These are phyloP conservation scores for Salix suchowensis DNA, from an alignment of 345 rosid species.

Conservation along the genomic window DNA sequence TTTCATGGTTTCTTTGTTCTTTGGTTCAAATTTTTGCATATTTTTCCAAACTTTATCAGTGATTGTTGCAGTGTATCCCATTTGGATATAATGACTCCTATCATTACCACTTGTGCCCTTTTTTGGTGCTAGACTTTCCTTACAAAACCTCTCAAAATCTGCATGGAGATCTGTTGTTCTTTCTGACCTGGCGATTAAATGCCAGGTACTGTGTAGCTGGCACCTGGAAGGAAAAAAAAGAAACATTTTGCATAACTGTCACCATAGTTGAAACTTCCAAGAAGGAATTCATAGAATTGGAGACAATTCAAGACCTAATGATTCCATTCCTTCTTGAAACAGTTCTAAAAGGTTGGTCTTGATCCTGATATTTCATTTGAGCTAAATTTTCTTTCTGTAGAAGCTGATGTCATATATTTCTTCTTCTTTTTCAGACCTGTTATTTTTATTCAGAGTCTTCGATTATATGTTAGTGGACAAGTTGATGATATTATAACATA, in stretches of 20 bases:
- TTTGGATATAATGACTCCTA: not conserved
- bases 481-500: not conserved
- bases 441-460: not conserved
- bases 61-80: not conserved
- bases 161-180: not conserved
- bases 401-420: not conserved
- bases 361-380: not conserved
- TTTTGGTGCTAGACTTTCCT: not conserved
- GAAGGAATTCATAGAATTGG: constrained; percentile 29
- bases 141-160: not conserved
- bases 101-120: not conserved
- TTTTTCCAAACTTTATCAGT: not conserved
- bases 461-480: not conserved
- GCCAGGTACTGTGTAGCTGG: constrained; percentile 40
- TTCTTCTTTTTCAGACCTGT: not conserved
- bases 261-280: constrained; percentile 38
- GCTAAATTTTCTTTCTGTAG: not conserved
- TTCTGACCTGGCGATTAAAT: constrained; percentile 9
- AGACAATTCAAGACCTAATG: constrained; percentile 34
- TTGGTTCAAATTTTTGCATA: not conserved
- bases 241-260: constrained; percentile 52
- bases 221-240: constrained; percentile 33
- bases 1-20: not conserved
- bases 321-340: constrained; percentile 64
- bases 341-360: constrained; percentile 51